phyloP scores from a whole-genome alignment of 2,329 filamentous ascomycete species.

The Xylariaceae sp. region DNA sequence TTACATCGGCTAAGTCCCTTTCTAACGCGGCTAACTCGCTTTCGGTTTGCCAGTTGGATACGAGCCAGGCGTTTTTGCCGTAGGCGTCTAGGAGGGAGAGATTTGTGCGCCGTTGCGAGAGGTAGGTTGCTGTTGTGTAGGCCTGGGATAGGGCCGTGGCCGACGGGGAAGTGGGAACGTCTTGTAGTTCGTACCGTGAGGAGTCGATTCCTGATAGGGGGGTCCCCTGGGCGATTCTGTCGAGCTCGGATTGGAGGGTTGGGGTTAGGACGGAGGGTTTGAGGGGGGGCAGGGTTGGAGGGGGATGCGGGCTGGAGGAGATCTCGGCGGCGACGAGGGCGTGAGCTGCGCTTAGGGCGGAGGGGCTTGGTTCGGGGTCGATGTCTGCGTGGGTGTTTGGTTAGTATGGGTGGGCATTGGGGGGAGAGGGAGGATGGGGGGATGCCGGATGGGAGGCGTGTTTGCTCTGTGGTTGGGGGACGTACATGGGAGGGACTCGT shows the following conservation, averaged over 20 bases:
- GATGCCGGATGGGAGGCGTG: neutral
- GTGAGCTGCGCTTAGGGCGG: slow-evolving; percentile 60
- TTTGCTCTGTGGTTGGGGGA: neutral
- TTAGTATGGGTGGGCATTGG: slow-evolving; percentile 1
- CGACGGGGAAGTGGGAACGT: slow-evolving; percentile 43
- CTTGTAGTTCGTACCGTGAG: slow-evolving; percentile 73
- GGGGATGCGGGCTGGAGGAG: slow-evolving; percentile 25
- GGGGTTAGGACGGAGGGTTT: slow-evolving; percentile 56
- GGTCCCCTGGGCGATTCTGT: slow-evolving; percentile 54
- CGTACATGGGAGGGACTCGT: slow-evolving; percentile 78
- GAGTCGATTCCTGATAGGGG: slow-evolving; percentile 65
- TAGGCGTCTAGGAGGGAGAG: slow-evolving; percentile 71
- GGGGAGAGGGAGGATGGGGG: neutral
- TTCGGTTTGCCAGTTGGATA: slow-evolving; percentile 74
- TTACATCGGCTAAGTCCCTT: slow-evolving; percentile 63
- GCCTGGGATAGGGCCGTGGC: slow-evolving; percentile 46
- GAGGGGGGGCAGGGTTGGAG: slow-evolving; percentile 44
- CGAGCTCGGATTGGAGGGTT: slow-evolving; percentile 62
- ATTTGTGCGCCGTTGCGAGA: slow-evolving; percentile 46
- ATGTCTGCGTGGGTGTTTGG: slow-evolving; percentile 56
- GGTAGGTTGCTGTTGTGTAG: slow-evolving; percentile 48
- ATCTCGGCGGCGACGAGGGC: slow-evolving; percentile 66
- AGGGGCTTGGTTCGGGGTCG: slow-evolving; percentile 63
- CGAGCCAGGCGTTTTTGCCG: slow-evolving; percentile 86
- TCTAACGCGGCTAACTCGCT: slow-evolving; percentile 65